Percentiles rank a stretch among this genome's conserved stretches.
phyloP scores from a whole-genome alignment of 371 early-diverging fungal genomes.

The Mucor saturninus region DNA sequence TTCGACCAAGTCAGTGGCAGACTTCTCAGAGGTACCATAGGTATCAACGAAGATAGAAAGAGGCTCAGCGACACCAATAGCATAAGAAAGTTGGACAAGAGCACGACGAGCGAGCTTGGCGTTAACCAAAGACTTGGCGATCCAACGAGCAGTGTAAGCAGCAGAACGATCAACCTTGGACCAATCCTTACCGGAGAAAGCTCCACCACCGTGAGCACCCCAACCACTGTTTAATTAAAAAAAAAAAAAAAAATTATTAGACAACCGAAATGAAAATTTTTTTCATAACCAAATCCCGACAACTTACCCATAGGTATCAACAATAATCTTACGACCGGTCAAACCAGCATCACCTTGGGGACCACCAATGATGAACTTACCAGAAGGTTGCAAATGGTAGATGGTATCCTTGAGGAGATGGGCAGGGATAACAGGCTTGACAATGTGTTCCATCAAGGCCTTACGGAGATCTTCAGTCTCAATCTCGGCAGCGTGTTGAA shows the following conservation, averaged over 20 bases:
- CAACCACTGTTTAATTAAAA: slow-evolving; percentile 78
- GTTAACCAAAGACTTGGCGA: slow-evolving; percentile 95
- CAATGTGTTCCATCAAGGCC: slow-evolving; percentile 92
- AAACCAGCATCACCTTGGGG: slow-evolving; percentile 99
- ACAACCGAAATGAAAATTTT: slow-evolving; percentile 3
- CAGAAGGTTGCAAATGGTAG: slow-evolving; percentile 99
- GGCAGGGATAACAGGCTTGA: slow-evolving; percentile 94
- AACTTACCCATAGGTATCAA: slow-evolving; percentile 79
- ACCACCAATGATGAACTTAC: slow-evolving; percentile 99
- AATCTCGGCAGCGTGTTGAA: slow-evolving; percentile 96
- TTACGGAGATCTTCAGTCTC: slow-evolving; percentile 83
- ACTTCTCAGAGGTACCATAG: slow-evolving; percentile 93
- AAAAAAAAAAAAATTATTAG: slow-evolving; percentile 42
- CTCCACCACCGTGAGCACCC: slow-evolving; percentile 99
- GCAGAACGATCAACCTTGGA: slow-evolving; percentile 99
- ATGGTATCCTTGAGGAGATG: slow-evolving; percentile 91
- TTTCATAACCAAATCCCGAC: slow-evolving; percentile 1
- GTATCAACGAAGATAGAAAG: slow-evolving; percentile 97
- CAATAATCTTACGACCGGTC: slow-evolving; percentile 99
- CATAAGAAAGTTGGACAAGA: slow-evolving; percentile 98
- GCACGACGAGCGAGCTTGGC: slow-evolving; percentile 94
- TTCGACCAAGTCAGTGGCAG: slow-evolving; percentile 87
- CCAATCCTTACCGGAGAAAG: slow-evolving; percentile 99
- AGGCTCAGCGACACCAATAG: slow-evolving; percentile 99
- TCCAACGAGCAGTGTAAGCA: slow-evolving; percentile 99